Evolutionary conservation across 1,284 basidiomycete species (phyloP).

Genomic region (Malassezia caprae): DNA sequence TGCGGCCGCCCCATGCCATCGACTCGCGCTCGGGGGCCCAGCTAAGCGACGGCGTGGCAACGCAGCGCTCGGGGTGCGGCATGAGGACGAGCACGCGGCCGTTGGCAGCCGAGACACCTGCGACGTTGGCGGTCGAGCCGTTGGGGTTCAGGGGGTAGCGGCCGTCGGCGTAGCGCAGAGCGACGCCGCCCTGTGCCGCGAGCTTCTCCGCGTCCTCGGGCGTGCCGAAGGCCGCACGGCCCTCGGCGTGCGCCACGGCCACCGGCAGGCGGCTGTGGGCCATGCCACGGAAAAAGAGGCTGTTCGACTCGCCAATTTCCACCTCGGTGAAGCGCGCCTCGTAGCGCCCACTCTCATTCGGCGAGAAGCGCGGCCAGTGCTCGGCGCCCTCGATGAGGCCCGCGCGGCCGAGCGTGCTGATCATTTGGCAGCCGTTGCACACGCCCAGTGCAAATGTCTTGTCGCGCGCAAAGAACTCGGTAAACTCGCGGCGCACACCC

Average conservation of each 20-base stretch:
- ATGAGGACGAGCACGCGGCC: constrained; percentile 86
- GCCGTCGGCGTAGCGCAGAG: constrained; percentile 36
- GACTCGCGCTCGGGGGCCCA: constrained; percentile 31
- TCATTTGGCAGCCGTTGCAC: constrained; percentile 97
- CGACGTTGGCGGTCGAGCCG: constrained; percentile 74
- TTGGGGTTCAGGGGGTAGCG: constrained; percentile 65
- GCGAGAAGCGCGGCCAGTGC: constrained; percentile 81
- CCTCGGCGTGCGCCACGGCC: constrained; percentile 92
- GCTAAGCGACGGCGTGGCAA: constrained; percentile 42
- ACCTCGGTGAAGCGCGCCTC: constrained; percentile 77
- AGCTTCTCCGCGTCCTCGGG: constrained; percentile 17
- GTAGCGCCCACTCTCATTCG: constrained; percentile 78
- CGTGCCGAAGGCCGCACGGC: constrained; percentile 62
- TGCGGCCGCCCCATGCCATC: constrained; percentile 53
- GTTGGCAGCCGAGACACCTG: constrained; percentile 72
- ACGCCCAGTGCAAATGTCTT: constrained; percentile 85
- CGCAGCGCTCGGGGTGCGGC: constrained; percentile 58
- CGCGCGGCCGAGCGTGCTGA: constrained; percentile 63
- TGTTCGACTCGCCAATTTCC: constrained; percentile 58
- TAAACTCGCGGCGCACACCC: constrained; percentile 64
- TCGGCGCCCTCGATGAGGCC: constrained; percentile 69
- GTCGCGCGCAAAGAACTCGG: constrained; percentile 58
- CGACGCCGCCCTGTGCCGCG: constrained; percentile 24
- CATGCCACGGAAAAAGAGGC: constrained; percentile 83
- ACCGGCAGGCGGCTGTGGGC: constrained; percentile 74